Base-by-base conservation (phyloP, 2,329 filamentous ascomycete genomes). In the Neoarthrinium moseri region DNA sequence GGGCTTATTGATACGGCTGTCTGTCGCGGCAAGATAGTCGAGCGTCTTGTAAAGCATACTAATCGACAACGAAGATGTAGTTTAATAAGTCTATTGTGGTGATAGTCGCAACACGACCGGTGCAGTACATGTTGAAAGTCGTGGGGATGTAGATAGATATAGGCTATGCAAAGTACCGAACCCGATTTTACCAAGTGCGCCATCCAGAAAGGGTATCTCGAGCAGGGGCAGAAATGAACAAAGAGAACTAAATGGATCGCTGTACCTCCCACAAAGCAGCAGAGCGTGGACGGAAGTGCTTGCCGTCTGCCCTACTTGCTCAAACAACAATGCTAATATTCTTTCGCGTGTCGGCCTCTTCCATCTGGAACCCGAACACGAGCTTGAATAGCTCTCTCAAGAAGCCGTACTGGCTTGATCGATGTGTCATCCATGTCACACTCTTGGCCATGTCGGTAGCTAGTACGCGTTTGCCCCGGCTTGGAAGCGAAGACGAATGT, bases 331-430 rank as follows among this genome's bases (percentile, higher is more conserved):
- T 85, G 49, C 77, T 81, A 38, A 84, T 72, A 46, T 77, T 80
- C 58, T 87, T 86, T 52, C 85, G 75, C 44, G 75, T 71, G 37
- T 86, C 82, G 1, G 82, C 85, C 57, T 96, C 91, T 45, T 96
- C 89, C 13, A 90, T 69, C 38, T 86, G 81, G 59, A 92, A 92
- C 4, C 89, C 87, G 64, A 95, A 95, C 3, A 96, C 90, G 32
- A 92, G 75, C 43, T 81, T 80, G 69, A 89, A 96, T 12, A 96
- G 73, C 57, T 96, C 91, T 40, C 83, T 77, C 51, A 96, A 70
- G 75, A 92, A 96, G 7, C 73, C 73, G 65, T 94, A 94, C 56
- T 91, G 83, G 46, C 81, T 77, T 22, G 77, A 77, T 29, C 81
- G 83, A 46, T 81, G 75, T 43, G 80, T 80, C 80, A 96, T 88